phyloP scores from a whole-genome alignment of 2,329 filamentous ascomycete genomes.

The Cladosporium sp. region DNA sequence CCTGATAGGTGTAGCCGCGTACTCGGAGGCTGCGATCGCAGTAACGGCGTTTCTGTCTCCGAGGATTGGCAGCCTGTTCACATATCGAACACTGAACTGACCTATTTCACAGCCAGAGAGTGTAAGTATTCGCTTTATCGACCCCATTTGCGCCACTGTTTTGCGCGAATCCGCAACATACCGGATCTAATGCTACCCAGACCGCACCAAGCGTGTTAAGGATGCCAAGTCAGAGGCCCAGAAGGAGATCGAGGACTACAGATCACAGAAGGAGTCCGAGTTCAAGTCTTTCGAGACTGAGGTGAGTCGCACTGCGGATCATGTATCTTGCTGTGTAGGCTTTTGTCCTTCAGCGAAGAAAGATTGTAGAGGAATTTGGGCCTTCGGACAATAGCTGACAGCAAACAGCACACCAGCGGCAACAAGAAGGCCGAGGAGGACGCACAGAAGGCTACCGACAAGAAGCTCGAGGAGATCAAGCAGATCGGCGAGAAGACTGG shows the following conservation, averaged over 20 bases:
- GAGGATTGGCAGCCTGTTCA: neutral
- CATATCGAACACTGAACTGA: constrained; percentile 9
- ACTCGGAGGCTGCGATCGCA: neutral
- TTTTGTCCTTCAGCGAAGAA: neutral
- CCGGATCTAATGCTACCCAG: constrained; percentile 46
- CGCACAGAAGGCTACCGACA: constrained; percentile 77
- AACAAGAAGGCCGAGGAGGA: constrained; percentile 73
- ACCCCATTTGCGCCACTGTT: neutral
- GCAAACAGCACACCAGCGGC: constrained; percentile 77
- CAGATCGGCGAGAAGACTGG: constrained; percentile 77
- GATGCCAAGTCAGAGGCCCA: constrained; percentile 95
- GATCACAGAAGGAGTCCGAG: constrained; percentile 84
- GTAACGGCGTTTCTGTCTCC: neutral
- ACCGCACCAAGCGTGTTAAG: constrained; percentile 95
- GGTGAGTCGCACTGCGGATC: constrained; percentile 43
- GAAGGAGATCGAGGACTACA: constrained; percentile 95
- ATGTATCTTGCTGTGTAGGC: neutral
- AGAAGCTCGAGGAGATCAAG: constrained; percentile 79
- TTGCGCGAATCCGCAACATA: neutral
- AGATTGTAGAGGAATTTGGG: neutral
- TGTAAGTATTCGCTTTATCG: constrained; percentile 61
- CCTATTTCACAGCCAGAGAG: constrained; percentile 67
- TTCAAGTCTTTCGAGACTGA: constrained; percentile 92
- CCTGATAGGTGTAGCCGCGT: neutral
- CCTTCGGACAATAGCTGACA: constrained; percentile 4